These are phyloP conservation scores for Alternaria triticimaculans DNA, from an alignment of 2,329 filamentous ascomycete species.

Conservation along the genomic window DNA sequence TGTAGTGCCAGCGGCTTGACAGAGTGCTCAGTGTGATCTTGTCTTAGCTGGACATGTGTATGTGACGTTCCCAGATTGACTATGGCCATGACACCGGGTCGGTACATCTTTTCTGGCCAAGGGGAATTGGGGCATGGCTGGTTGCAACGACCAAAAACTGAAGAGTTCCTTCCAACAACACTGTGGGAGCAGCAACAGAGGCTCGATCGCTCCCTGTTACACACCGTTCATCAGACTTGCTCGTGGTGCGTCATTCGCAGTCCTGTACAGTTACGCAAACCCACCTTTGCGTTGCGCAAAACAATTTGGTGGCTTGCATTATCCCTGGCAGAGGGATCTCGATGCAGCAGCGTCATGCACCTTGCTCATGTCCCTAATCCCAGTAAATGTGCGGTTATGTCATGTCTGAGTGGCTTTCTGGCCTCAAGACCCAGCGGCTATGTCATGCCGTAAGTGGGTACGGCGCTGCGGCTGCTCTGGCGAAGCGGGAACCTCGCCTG, in stretches of 20 bases:
- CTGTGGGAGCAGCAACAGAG: neutral
- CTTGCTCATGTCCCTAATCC: neutral
- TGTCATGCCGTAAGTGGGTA: slow-evolving; percentile 4
- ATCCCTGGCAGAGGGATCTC: slow-evolving; percentile 1
- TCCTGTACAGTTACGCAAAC: neutral
- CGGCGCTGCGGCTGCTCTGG: slow-evolving; percentile 1
- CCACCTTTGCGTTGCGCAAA: slow-evolving; percentile 2
- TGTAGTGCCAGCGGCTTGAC: neutral
- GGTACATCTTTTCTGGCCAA: neutral
- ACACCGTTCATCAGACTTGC: neutral
- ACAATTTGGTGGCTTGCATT: slow-evolving; percentile 1
- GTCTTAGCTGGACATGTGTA: neutral
- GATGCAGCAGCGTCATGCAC: slow-evolving; percentile 7
- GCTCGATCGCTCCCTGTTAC: neutral
- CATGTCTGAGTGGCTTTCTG: slow-evolving; percentile 1
- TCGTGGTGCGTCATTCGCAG: slow-evolving; percentile 1
- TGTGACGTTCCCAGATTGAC: neutral
- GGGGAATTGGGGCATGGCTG: neutral
- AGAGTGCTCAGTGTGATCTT: neutral
- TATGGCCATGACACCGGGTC: neutral
- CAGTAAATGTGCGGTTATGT: slow-evolving; percentile 7
- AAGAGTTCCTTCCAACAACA: neutral
- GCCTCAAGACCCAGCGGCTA: neutral
- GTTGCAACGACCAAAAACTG: neutral
- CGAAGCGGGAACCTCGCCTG: slow-evolving; percentile 10